A percentile compares a stretch with the other conserved stretches of the same genome.
Evolutionary conservation across 495 filamentous ascomycete genomes (phyloP).

Genomic region (Cercophora scortea): DNA sequence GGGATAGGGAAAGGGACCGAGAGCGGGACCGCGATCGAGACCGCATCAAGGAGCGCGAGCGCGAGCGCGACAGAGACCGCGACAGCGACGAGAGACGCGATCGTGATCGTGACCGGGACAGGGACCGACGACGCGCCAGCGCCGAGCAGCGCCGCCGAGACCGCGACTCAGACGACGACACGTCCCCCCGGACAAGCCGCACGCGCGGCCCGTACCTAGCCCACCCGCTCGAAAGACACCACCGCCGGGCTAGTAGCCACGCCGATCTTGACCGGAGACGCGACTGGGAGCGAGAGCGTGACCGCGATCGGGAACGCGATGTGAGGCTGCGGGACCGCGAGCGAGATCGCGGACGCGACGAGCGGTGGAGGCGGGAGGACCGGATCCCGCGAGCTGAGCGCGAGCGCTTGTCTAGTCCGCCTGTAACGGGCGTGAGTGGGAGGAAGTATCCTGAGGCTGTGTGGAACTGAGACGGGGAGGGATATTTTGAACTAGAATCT

Average conservation of each 20-base stretch:
- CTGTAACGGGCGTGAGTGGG: constrained; percentile 26
- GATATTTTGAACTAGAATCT: too few relatives aligned
- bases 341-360: constrained; percentile 2
- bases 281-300: constrained; percentile 16
- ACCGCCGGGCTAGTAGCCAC: constrained; percentile 37
- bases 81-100: constrained; percentile 5
- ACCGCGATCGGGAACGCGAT: constrained; percentile 5
- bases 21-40: constrained; percentile 9
- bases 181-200: constrained; percentile 2
- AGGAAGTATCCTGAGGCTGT: constrained; percentile 24
- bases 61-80: constrained; percentile 16
- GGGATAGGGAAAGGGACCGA: constrained; percentile 4
- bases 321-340: not conserved
- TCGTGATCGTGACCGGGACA: not conserved
- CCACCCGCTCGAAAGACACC: constrained; percentile 10
- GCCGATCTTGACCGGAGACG: constrained; percentile 29
- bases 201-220: constrained; percentile 15
- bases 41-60: constrained; percentile 8
- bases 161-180: constrained; percentile 16
- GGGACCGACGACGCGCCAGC: not conserved
- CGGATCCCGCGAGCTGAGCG: not conserved
- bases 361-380: not conserved
- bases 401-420: constrained; percentile 20
- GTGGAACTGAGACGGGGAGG: not conserved
- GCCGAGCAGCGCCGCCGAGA: constrained; percentile 6